Base-by-base conservation (phyloP, 345 rosid species). In the Dimocarpus longan region DNA sequence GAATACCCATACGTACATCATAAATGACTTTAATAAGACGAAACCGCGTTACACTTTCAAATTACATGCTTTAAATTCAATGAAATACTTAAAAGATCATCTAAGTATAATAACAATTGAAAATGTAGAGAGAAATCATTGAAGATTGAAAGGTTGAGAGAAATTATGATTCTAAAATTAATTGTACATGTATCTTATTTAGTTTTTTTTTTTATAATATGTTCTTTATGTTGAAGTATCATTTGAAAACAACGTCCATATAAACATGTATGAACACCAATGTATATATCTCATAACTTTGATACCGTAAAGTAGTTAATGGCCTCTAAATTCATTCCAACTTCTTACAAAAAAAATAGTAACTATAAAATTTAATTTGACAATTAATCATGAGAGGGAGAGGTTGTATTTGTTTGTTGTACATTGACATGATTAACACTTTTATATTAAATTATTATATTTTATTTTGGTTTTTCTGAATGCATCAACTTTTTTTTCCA, bases 341-440 rank as follows among this genome's bases (percentile, higher is more conserved):
- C 24, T 32, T 18, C 16, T 71, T 71, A 39, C 16, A 21, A 32
- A 18, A 59, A 10, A 0, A 59, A 11, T 8, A 57, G 2, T 16
- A 57, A 21, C 24, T 62, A 10, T 39, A 56, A 8, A 24, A 40
- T 32, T 32, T 32, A 32, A 8, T 4, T 50, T 39, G 52, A 52
- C 46, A 5, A 54, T 56, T 37, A 37, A 56, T 72, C 66, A 76
- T 40, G 24, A 72, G 21, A 10, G 37, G 37, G 37, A 73, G 64
- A 66, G 37, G 56, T 15, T 22, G 0, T 32, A 32, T 32, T n/a
- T 21, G 42, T 32, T 46, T 65, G 68, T 46, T 32, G 68, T 63
- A 63, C 6, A 19, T 8, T 50, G 18, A 76, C 54, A 70, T 37
- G 69, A 5, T 64, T 16, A 50, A 80, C 73, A 76, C 50, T 76